These are phyloP conservation scores for Neoboletus subvelutipes DNA, from an alignment of 768 basidiomycete genomes.

Conservation along the genomic window DNA sequence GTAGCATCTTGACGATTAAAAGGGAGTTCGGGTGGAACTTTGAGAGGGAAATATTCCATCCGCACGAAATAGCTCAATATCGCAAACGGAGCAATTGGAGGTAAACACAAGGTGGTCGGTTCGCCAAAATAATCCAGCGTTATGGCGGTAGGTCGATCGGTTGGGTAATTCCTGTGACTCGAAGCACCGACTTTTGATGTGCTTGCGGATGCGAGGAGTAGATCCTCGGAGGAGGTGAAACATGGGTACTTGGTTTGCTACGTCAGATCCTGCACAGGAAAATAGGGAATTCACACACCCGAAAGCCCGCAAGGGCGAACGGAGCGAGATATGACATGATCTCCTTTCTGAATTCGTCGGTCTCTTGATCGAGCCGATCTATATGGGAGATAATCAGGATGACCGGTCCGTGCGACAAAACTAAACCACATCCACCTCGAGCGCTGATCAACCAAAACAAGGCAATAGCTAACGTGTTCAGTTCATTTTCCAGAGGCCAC, in stretches of 20 bases:
- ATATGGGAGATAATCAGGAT: not conserved
- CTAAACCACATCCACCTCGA: slow-evolving; percentile 9
- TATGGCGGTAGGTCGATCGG: slow-evolving; percentile 29
- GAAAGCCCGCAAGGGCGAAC: slow-evolving; percentile 49
- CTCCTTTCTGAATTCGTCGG: slow-evolving; percentile 30
- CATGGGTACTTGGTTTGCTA: slow-evolving; percentile 34
- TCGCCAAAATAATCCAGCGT: slow-evolving; percentile 46
- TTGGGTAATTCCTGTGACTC: slow-evolving; percentile 30
- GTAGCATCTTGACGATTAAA: slow-evolving; percentile 36
- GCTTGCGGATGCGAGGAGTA: slow-evolving; percentile 24
- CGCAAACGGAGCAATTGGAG: slow-evolving; percentile 47
- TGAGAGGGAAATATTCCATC: slow-evolving; percentile 34
- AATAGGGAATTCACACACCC: slow-evolving; percentile 36
- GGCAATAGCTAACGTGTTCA: slow-evolving; percentile 46
- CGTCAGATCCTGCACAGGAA: slow-evolving; percentile 8
- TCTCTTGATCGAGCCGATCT: slow-evolving; percentile 35
- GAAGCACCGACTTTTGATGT: slow-evolving; percentile 15
- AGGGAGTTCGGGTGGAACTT: slow-evolving; percentile 43
- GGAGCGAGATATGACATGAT: slow-evolving; percentile 41
- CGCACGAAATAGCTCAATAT: slow-evolving; percentile 48
- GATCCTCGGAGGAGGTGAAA: slow-evolving; percentile 37
- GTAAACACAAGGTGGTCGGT: slow-evolving; percentile 34
- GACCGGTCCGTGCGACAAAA: not conserved
- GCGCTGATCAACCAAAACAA: slow-evolving; percentile 50
- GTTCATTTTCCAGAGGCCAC: slow-evolving; percentile 49